Conservation (phyloP, 2,329 filamentous ascomycete genomes). For the Colletotrichum tabaci region DNA sequence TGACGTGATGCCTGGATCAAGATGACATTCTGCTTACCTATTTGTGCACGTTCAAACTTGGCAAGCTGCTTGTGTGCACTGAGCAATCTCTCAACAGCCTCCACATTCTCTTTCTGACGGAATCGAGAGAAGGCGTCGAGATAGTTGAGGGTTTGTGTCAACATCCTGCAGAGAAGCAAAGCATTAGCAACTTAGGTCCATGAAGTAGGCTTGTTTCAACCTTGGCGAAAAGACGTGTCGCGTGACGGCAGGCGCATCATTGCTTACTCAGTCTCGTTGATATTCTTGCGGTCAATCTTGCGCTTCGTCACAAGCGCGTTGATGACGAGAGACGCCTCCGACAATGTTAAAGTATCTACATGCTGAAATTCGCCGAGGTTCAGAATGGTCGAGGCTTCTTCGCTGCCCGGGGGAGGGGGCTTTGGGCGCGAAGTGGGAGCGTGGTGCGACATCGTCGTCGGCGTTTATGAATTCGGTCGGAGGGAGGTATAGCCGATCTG, state of each 20-base stretch:
- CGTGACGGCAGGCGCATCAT: conserved; percentile 3
- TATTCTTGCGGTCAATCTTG: conserved; percentile 83
- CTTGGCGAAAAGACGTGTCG: background rate
- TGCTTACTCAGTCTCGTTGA: conserved; percentile 83
- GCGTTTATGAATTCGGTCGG: background rate
- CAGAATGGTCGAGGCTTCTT: conserved; percentile 86
- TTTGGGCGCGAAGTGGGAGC: conserved; percentile 74
- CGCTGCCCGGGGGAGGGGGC: conserved; percentile 81
- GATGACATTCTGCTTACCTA: conserved; percentile 71
- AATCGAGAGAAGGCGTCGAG: conserved; percentile 95
- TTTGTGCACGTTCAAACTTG: conserved; percentile 93
- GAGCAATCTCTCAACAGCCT: conserved; percentile 91
- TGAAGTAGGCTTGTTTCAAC: background rate
- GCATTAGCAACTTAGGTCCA: background rate
- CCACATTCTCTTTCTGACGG: conserved; percentile 94
- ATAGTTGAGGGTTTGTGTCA: conserved; percentile 92
- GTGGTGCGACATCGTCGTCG: conserved; percentile 38
- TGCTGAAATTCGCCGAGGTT: conserved; percentile 94
- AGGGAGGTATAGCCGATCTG: background rate
- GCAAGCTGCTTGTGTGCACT: conserved; percentile 85
- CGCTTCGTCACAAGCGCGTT: conserved; percentile 89
- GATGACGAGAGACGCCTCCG: conserved; percentile 92
- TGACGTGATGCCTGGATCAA: background rate
- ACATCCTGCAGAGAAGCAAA: conserved; percentile 67
- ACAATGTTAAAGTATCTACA: conserved; percentile 91